Evolutionary conservation across 305 asterid species (phyloP).

Genomic region (Ilex paraguariensis): DNA sequence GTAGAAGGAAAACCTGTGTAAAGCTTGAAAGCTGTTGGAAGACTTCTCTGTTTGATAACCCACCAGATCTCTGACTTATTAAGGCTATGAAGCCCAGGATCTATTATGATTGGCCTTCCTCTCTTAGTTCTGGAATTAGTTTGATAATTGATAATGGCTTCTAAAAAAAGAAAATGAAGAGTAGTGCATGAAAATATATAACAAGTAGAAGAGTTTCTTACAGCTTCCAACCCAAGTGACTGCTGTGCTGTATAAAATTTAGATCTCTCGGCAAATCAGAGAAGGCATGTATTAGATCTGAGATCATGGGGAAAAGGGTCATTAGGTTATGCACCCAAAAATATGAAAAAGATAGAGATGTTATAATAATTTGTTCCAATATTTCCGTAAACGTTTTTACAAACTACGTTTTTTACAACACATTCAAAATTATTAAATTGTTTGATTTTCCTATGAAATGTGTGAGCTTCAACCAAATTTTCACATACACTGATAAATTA

Average conservation of each 20-base stretch:
- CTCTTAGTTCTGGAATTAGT: slow-evolving; percentile 60
- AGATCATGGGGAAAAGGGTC: slow-evolving; percentile 1
- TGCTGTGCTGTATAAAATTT: slow-evolving; percentile 81
- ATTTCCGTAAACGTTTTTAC: too few relatives aligned
- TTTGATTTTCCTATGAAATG: too few relatives aligned
- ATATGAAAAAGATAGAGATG: too few relatives aligned
- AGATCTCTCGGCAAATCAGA: slow-evolving; percentile 68
- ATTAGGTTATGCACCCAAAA: too few relatives aligned
- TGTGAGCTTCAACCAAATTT: too few relatives aligned
- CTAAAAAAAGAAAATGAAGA: too few relatives aligned
- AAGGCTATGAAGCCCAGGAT: slow-evolving; percentile 69
- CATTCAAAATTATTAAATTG: too few relatives aligned
- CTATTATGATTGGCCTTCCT: slow-evolving; percentile 80
- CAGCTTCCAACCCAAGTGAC: slow-evolving; percentile 92
- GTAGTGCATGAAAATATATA: too few relatives aligned
- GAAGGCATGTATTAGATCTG: slow-evolving; percentile 88
- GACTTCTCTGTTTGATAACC: slow-evolving; percentile 79
- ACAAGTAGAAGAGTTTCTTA: slow-evolving; percentile 20
- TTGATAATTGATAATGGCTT: not conserved
- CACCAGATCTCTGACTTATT: slow-evolving; percentile 92
- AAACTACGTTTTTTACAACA: too few relatives aligned
- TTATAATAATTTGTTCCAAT: too few relatives aligned
- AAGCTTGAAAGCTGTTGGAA: slow-evolving; percentile 89
- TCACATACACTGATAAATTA: too few relatives aligned
- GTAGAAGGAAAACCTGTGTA: slow-evolving; percentile 56